Percentiles rank a stretch among this genome's conserved stretches.
These are phyloP conservation scores for Neofusicoccum umdonicola DNA, from an alignment of 2,329 filamentous ascomycete species.

Conservation along the genomic window DNA sequence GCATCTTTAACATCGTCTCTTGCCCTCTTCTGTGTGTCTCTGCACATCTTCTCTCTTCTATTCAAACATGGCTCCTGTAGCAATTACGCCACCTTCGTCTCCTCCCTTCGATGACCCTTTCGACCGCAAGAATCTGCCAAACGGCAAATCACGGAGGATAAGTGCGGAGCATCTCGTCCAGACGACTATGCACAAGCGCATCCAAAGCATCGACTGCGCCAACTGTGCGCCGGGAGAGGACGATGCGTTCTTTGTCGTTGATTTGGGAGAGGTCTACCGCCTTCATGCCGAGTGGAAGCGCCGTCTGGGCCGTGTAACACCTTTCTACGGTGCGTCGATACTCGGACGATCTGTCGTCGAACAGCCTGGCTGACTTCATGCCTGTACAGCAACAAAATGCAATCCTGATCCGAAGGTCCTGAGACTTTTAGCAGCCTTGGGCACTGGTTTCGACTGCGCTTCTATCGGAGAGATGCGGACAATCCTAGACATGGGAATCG, in stretches of 20 bases:
- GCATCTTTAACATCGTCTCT: neutral
- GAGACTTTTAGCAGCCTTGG: slow-evolving; percentile 75
- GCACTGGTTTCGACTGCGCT: slow-evolving; percentile 92
- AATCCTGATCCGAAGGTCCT: slow-evolving; percentile 86
- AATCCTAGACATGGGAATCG: slow-evolving; percentile 73
- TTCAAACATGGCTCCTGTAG: neutral
- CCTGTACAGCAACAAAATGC: slow-evolving; percentile 79
- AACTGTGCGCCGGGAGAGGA: slow-evolving; percentile 83
- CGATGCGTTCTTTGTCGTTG: slow-evolving; percentile 92
- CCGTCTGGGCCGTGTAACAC: slow-evolving; percentile 81
- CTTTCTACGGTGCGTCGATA: slow-evolving; percentile 72
- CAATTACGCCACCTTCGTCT: neutral
- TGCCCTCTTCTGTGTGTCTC: neutral
- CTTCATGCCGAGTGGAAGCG: slow-evolving; percentile 94
- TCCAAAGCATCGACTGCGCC: slow-evolving; percentile 76
- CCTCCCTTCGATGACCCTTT: neutral
- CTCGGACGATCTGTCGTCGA: slow-evolving; percentile 25
- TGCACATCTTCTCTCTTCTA: neutral
- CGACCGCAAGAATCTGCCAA: neutral
- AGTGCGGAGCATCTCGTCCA: slow-evolving; percentile 72
- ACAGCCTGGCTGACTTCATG: neutral
- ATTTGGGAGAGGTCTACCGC: slow-evolving; percentile 92
- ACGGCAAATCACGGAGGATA: slow-evolving; percentile 23
- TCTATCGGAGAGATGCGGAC: slow-evolving; percentile 92
- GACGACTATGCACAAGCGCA: slow-evolving; percentile 74